A percentile compares a stretch with the other conserved stretches of the same genome.
These are phyloP conservation scores for barrel medic (Medicago truncatula) DNA, from an alignment of 306 rosid species.

Conservation along the genomic window MtrunA17r5.0-ANR NC_053048.1:1616001-1616500, in stretches of 20 bases:
- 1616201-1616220: conserved; percentile 44
- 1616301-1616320: too few relatives aligned
- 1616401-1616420: too few relatives aligned
- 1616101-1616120: conserved; percentile 47
- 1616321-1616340: too few relatives aligned
- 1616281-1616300: too few relatives aligned
- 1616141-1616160: conserved; percentile 38
- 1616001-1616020: conserved; percentile 42
- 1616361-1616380: too few relatives aligned
- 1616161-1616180: conserved; percentile 37
- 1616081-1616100: conserved; percentile 59
- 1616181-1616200: conserved; percentile 47
- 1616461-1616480: too few relatives aligned
- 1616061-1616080: conserved; percentile 40
- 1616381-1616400: too few relatives aligned
- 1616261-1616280: too few relatives aligned
- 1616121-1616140: conserved; percentile 51
- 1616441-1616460: too few relatives aligned
- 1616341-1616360: too few relatives aligned
- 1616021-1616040: conserved; percentile 12
- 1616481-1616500: too few relatives aligned
- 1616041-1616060: conserved; percentile 13
- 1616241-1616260: conserved; percentile 44
- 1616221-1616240: conserved; percentile 50
- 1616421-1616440: too few relatives aligned